Evolutionary conservation across 805 yeast species (phyloP).

Genomic region (Ogataea paradorogensis): DNA sequence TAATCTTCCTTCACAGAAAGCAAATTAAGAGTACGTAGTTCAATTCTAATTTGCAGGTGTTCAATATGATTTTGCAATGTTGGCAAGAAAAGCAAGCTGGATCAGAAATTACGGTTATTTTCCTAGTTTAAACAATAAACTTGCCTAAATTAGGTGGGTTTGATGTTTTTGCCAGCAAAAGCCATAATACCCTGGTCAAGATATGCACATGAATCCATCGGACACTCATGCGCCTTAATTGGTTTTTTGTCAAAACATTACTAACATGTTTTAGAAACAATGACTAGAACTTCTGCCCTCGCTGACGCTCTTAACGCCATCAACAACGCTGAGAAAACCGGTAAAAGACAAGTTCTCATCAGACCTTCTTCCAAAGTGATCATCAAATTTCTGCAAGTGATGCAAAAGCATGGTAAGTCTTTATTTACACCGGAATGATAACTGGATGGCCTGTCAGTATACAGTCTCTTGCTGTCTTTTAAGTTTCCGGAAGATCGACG

Average conservation of each 20-base stretch:
- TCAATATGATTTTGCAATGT: slow-evolving; percentile 1
- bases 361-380: slow-evolving; percentile 99
- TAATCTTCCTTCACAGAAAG: slow-evolving; percentile 1
- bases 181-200: slow-evolving; percentile 22
- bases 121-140: slow-evolving; percentile 12
- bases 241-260: slow-evolving; percentile 28
- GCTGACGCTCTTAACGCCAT: slow-evolving; percentile 98
- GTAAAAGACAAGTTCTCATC: slow-evolving; percentile 97
- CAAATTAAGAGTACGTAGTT: slow-evolving; percentile 9
- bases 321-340: slow-evolving; percentile 99
- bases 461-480: slow-evolving; percentile 92
- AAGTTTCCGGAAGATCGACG: slow-evolving; percentile 84
- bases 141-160: slow-evolving; percentile 3
- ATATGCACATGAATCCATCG: slow-evolving; percentile 45
- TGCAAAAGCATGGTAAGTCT: slow-evolving; percentile 91
- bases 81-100: slow-evolving; percentile 29
- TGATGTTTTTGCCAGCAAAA: slow-evolving; percentile 10
- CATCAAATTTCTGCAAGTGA: slow-evolving; percentile 93
- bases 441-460: slow-evolving; percentile 94
- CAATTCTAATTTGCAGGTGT: slow-evolving; percentile 8
- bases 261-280: slow-evolving; percentile 39
- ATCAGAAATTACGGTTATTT: slow-evolving; percentile 32
- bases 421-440: slow-evolving; percentile 80
- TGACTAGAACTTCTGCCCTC: slow-evolving; percentile 98
- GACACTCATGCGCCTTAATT: slow-evolving; percentile 48